These are phyloP conservation scores for Trichopus zeylanicus DNA, from an alignment of 116 monocot species.

Conservation along the genomic window DNA sequence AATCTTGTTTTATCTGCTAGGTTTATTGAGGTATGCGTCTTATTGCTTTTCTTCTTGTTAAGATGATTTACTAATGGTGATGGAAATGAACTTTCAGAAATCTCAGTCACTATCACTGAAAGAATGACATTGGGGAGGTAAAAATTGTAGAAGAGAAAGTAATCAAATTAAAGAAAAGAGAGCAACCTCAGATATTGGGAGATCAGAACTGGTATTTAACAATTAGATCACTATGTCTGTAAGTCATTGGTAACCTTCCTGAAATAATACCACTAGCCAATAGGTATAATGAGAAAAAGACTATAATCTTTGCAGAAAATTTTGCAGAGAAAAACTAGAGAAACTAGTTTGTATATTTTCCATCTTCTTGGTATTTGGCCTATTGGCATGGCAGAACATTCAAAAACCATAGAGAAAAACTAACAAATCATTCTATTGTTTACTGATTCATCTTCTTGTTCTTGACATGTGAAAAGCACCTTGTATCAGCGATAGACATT, in stretches of 20 bases:
- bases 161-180: background rate
- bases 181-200: too few relatives aligned
- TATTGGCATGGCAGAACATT: too few relatives aligned
- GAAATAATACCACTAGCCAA: too few relatives aligned
- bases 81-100: background rate
- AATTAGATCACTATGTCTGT: too few relatives aligned
- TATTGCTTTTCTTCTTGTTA: background rate
- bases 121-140: background rate
- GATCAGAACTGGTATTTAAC: too few relatives aligned
- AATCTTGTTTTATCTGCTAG: background rate
- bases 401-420: background rate
- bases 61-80: background rate
- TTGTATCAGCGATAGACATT: background rate
- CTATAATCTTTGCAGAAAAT: too few relatives aligned
- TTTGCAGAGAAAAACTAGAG: too few relatives aligned
- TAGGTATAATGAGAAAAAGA: too few relatives aligned
- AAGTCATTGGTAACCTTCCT: too few relatives aligned
- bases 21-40: conserved; percentile 2
- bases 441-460: background rate
- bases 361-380: too few relatives aligned
- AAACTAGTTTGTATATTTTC: too few relatives aligned
- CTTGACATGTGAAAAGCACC: background rate
- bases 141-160: background rate
- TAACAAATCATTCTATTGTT: background rate
- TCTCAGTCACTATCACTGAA: background rate